These are phyloP conservation scores for Suhomyces sp. DNA, from an alignment of 805 yeast species.

Conservation along the genomic window DNA sequence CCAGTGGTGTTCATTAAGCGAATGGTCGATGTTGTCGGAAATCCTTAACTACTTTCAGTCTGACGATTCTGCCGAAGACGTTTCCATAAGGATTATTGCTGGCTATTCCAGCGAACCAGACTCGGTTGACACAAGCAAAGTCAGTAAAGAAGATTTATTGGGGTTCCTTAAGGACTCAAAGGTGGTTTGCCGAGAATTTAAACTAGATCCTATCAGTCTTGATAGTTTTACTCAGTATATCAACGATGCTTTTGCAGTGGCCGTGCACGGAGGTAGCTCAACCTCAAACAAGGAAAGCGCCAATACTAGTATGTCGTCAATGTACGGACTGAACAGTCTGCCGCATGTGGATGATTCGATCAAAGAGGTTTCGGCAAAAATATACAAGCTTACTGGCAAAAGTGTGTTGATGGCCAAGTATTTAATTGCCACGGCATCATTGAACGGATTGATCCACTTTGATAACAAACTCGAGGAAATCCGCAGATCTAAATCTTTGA, in stretches of 20 bases:
- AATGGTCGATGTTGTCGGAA: constrained; percentile 29
- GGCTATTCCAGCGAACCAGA: constrained; percentile 2
- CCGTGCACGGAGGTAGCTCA: neutral
- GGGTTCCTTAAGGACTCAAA: constrained; percentile 1
- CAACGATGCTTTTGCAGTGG: neutral
- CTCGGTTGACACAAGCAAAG: neutral
- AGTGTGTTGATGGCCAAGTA: neutral
- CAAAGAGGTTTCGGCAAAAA: neutral
- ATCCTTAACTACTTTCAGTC: constrained; percentile 17
- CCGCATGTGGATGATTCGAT: neutral
- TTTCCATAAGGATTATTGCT: constrained; percentile 10
- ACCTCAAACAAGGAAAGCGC: neutral
- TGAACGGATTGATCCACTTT: neutral
- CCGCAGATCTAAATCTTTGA: too few relatives aligned
- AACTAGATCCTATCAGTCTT: neutral
- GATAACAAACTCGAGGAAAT: neutral
- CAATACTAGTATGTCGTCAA: constrained; percentile 1
- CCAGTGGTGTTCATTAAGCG: constrained; percentile 40
- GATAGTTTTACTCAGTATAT: neutral
- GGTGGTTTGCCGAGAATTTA: neutral
- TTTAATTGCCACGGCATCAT: neutral
- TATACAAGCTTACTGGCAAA: neutral
- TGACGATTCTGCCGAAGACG: constrained; percentile 8
- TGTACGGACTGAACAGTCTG: neutral
- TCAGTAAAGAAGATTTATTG: constrained; percentile 1